phyloP scores from a whole-genome alignment of 106 monocot genomes.

The Chionographis japonica region DNA sequence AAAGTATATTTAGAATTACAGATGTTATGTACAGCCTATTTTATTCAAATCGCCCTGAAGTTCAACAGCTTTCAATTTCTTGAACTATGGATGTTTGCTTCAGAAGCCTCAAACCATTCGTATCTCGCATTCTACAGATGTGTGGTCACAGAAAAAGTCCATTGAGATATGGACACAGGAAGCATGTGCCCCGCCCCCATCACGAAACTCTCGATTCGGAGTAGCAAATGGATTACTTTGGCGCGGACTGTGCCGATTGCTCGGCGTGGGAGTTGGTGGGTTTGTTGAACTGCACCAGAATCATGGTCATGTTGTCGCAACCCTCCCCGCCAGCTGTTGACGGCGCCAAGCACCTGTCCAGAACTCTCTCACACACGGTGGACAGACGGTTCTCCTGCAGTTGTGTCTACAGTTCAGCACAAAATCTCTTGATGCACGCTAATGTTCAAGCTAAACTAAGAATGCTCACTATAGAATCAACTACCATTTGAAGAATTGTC shows the following conservation, averaged over 20 bases:
- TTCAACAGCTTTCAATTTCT: no score
- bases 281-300: slow-evolving; percentile 63
- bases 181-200: no score
- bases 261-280: slow-evolving; percentile 2
- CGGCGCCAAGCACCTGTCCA: slow-evolving; percentile 66
- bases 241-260: not conserved
- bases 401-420: not conserved
- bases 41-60: no score
- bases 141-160: no score
- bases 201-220: no score
- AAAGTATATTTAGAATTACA: no score
- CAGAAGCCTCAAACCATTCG: no score
- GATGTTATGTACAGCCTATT: no score
- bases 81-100: no score
- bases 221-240: not conserved
- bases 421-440: not conserved
- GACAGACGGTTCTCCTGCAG: slow-evolving; percentile 51
- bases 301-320: slow-evolving; percentile 85
- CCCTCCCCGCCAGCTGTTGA: slow-evolving; percentile 49
- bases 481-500: no score
- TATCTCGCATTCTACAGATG: no score
- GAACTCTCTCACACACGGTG: slow-evolving; percentile 51
- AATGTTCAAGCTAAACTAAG: not conserved
- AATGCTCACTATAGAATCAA: not conserved
- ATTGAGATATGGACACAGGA: no score